Percentiles rank a stretch among this genome's conserved stretches.
These are phyloP conservation scores for Tagetes erecta DNA, from an alignment of 129 eudicot species.

Conservation along the genomic window DNA sequence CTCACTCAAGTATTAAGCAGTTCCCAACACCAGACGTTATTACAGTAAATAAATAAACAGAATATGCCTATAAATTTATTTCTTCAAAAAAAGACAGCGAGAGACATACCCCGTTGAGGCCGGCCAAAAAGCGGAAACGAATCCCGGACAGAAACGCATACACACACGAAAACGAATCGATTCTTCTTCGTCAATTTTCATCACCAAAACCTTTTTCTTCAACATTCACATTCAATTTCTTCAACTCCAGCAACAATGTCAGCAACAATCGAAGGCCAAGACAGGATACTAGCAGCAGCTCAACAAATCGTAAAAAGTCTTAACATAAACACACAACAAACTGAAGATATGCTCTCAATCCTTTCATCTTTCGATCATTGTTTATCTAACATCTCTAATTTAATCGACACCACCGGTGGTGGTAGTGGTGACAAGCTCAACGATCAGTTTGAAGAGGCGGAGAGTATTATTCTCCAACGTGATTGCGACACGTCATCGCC, in stretches of 20 bases:
- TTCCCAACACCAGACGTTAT: too few relatives aligned
- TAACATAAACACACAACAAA: slow-evolving; percentile 47
- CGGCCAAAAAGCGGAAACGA: slow-evolving; percentile 31
- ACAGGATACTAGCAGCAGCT: slow-evolving; percentile 79
- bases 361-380: slow-evolving; percentile 77
- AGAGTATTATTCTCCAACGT: slow-evolving; percentile 47
- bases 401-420: slow-evolving; percentile 25
- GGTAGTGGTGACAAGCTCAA: not conserved
- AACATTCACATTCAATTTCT: not conserved
- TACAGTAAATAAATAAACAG: too few relatives aligned
- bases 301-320: slow-evolving; percentile 77
- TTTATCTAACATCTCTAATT: slow-evolving; percentile 56
- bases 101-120: slow-evolving; percentile 25
- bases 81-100: not conserved
- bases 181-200: not conserved
- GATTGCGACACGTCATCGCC: slow-evolving; percentile 12
- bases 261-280: slow-evolving; percentile 60
- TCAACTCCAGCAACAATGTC: slow-evolving; percentile 34
- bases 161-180: slow-evolving; percentile 20
- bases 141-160: slow-evolving; percentile 12
- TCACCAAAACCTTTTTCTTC: too few relatives aligned
- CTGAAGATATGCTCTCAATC: slow-evolving; percentile 75
- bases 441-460: slow-evolving; percentile 53
- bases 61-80: not conserved
- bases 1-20: too few relatives aligned